Conservation (phyloP, 495 filamentous ascomycete species). For the Astrocystis sublimbata region DNA sequence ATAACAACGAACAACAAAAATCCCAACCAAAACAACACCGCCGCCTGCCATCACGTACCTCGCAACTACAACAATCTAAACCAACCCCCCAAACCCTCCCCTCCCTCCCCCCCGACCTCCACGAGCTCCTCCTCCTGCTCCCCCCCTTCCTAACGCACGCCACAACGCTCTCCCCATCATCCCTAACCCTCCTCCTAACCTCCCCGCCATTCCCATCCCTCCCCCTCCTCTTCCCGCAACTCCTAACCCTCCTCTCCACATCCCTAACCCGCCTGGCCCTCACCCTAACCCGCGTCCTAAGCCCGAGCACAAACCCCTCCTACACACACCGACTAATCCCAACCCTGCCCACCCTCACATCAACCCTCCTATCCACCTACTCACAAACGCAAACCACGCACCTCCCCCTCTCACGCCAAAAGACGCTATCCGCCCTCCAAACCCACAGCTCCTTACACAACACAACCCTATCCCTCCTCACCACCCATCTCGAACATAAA, state of each 20-base stretch:
- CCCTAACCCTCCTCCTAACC: conserved; percentile 38
- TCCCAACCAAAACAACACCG: conserved; percentile 31
- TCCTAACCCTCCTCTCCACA: conserved; percentile 42
- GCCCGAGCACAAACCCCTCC: conserved; percentile 53
- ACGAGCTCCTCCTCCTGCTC: conserved; percentile 47
- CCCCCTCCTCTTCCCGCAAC: conserved; percentile 42
- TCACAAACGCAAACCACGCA: conserved; percentile 24
- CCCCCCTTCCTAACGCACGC: conserved; percentile 38
- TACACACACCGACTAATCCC: conserved; percentile 53
- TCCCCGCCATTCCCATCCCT: conserved; percentile 44
- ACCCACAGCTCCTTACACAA: conserved; percentile 34
- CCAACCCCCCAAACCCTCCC: conserved; percentile 19
- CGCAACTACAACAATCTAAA: conserved; percentile 17
- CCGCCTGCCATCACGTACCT: conserved; percentile 26
- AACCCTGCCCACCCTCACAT: conserved; percentile 33
- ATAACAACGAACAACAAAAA: conserved; percentile 30
- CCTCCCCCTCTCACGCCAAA: conserved; percentile 38
- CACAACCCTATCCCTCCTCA: conserved; percentile 32
- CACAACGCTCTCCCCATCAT: conserved; percentile 22
- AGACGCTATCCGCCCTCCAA: conserved; percentile 30
- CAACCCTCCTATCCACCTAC: conserved; percentile 26
- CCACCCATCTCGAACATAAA: conserved; percentile 50
- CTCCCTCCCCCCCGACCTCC: conserved; percentile 32
- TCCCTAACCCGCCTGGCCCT: conserved; percentile 45
- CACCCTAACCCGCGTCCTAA: conserved; percentile 45